These are phyloP conservation scores for Pseudoneurospora amorphoporcata DNA, from an alignment of 495 filamentous ascomycete species.

Conservation along the genomic window DNA sequence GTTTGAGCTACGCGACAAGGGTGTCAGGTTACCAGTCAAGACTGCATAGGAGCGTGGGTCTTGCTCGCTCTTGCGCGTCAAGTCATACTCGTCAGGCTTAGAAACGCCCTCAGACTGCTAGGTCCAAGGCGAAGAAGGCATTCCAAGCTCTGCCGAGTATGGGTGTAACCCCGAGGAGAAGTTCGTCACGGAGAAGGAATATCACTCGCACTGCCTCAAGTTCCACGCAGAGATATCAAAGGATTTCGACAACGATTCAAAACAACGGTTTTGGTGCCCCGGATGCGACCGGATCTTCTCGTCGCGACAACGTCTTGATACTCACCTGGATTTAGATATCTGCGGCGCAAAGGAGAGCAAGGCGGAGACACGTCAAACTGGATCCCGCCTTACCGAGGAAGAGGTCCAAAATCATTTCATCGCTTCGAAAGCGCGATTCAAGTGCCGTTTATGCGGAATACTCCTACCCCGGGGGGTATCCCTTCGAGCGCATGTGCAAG, in stretches of 20 bases:
- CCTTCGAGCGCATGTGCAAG: not conserved
- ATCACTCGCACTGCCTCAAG: not conserved
- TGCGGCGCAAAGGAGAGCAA: not conserved
- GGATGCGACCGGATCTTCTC: not conserved
- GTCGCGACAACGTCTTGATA: not conserved
- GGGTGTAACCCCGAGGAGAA: not conserved
- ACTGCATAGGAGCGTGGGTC: not conserved
- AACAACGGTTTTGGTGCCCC: not conserved
- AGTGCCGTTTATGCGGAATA: not conserved
- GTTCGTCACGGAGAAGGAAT: not conserved
- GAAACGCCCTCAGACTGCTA: not conserved
- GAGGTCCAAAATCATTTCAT: not conserved
- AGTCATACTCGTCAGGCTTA: not conserved
- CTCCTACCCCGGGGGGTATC: not conserved
- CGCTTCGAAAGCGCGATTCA: not conserved
- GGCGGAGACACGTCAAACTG: not conserved
- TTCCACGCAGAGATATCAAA: not conserved
- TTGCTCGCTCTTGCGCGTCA: not conserved
- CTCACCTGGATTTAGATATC: not conserved
- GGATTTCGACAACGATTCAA: not conserved
- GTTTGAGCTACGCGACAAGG: not conserved
- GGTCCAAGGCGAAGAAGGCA: not conserved
- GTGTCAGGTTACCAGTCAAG: not conserved
- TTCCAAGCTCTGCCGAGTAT: not conserved
- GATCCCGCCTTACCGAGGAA: not conserved